Evolutionary conservation across 1,139 yeast species (phyloP), one percentile per base, ranked within the genome.

Genomic region (Suhomyces kunorum): DNA sequence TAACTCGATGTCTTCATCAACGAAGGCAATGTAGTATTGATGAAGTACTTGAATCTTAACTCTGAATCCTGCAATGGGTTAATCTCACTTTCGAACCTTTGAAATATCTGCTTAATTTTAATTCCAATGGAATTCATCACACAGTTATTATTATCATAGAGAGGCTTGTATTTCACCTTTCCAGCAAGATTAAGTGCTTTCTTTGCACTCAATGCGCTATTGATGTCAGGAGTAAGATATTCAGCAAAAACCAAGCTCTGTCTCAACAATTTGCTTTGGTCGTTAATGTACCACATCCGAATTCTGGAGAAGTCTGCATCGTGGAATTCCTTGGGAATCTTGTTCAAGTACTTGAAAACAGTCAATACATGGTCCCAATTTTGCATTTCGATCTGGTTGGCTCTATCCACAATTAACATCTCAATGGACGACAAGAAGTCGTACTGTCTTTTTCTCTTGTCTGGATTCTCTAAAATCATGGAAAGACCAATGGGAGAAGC

Each of bases 401-500:
- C 81, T 54, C 84, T 87, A 61, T 92, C 98, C 28, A 89, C 66
- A 20, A 90, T 68, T 32, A 83, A 64, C 6, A 94, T 62, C 61
- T 92, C 98, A 48, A 92, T 85, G 1, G 98, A 89, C 24, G 95
- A 84, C 42, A 94, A 66, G 55, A 88, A 92, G 59, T 90, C 97
- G 35, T 59, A 66, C 43, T 72, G 75, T 59, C 80, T 57, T 64
- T 80, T 80, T 55, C 70, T 70, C 54, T 78, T 77, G 50, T 80
- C 83, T 3, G 81, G 78, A 49, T 74, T 78, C 39, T 84, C 87
- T 48, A 89, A 68, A 38, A 90, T 80, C 78, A 88, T 75, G 32
- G 92, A 81, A 34, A 92, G 68, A 0, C 98, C 98, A 43, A 94
- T 74, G 1, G 98, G 98, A 9, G 97, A 88, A 32, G 97, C 96